Percentiles rank a stretch among this genome's conserved stretches.
These are phyloP conservation scores for Trametes meyenii DNA, from an alignment of 768 basidiomycete species.

Conservation along the genomic window DNA sequence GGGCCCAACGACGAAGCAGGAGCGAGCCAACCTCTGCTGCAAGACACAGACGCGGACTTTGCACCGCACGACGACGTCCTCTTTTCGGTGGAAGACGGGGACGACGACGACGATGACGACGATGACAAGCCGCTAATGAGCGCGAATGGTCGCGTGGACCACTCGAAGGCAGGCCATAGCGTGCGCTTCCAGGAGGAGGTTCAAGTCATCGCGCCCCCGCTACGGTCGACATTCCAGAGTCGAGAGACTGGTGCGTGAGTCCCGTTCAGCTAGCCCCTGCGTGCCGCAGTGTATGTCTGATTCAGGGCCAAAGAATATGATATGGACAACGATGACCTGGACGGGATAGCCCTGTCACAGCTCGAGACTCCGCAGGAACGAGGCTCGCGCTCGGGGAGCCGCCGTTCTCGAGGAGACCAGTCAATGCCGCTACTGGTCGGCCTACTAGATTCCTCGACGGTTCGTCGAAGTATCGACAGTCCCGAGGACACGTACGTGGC, in stretches of 20 bases:
- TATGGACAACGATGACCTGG: slow-evolving; percentile 80
- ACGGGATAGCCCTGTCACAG: slow-evolving; percentile 46
- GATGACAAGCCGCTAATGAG: slow-evolving; percentile 37
- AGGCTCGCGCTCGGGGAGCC: slow-evolving; percentile 34
- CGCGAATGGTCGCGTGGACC: slow-evolving; percentile 6
- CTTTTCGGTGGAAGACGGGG: slow-evolving; percentile 54
- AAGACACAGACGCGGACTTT: slow-evolving; percentile 45
- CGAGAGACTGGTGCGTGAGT: slow-evolving; percentile 77
- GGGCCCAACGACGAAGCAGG: slow-evolving; percentile 38
- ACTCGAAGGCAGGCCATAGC: slow-evolving; percentile 36
- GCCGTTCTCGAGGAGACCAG: slow-evolving; percentile 46
- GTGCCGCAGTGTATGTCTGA: background rate
- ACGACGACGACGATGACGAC: slow-evolving; percentile 60
- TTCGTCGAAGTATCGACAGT: slow-evolving; percentile 60
- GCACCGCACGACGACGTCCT: slow-evolving; percentile 42
- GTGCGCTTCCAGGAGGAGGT: slow-evolving; percentile 74
- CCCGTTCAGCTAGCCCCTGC: slow-evolving; percentile 11
- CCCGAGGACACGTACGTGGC: slow-evolving; percentile 31
- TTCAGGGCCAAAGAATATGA: slow-evolving; percentile 66
- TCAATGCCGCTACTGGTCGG: slow-evolving; percentile 80
- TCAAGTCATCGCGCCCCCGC: slow-evolving; percentile 65
- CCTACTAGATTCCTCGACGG: slow-evolving; percentile 63
- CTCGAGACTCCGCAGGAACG: slow-evolving; percentile 33
- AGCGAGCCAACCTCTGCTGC: slow-evolving; percentile 61
- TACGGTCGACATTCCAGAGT: slow-evolving; percentile 74